A percentile compares a stretch with the other conserved stretches of the same genome.
Evolutionary conservation across 495 filamentous ascomycete species (phyloP).

Genomic region (Neurospora sp.): DNA sequence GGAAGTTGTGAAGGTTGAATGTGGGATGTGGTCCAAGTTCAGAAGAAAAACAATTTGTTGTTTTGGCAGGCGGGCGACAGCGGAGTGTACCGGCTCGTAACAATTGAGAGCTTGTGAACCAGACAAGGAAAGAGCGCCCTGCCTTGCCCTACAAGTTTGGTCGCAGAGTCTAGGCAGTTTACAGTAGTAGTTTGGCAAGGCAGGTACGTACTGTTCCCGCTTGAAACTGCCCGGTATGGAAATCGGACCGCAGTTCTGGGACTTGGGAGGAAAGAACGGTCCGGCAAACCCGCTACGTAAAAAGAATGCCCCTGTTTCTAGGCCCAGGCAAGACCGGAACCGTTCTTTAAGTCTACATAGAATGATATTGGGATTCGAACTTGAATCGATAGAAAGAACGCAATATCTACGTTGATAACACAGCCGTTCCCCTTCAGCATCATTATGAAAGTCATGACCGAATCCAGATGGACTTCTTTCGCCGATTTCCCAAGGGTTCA

Average conservation of each 20-base stretch:
- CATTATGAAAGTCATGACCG: neutral
- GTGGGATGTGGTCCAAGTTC: neutral
- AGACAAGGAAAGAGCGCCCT: neutral
- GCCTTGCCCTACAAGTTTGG: neutral
- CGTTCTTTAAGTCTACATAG: neutral
- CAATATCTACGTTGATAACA: neutral
- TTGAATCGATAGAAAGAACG: neutral
- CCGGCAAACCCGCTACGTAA: neutral
- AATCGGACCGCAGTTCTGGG: neutral
- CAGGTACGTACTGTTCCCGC: neutral
- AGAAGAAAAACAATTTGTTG: neutral
- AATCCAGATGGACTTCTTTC: neutral
- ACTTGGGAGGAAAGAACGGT: neutral
- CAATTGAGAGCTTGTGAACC: neutral
- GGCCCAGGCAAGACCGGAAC: neutral
- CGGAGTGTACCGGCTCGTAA: neutral
- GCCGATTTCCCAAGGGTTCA: neutral
- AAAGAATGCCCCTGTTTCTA: neutral
- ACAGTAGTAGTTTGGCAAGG: neutral
- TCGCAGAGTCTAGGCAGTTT: neutral
- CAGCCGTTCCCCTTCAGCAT: neutral
- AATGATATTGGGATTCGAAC: neutral
- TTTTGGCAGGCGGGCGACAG: neutral
- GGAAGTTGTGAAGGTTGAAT: neutral
- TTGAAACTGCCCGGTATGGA: neutral